A percentile compares a stretch with the other conserved stretches of the same genome.
phyloP scores from a whole-genome alignment of 2,329 filamentous ascomycete species.

The Remersonia thermophila region DNA sequence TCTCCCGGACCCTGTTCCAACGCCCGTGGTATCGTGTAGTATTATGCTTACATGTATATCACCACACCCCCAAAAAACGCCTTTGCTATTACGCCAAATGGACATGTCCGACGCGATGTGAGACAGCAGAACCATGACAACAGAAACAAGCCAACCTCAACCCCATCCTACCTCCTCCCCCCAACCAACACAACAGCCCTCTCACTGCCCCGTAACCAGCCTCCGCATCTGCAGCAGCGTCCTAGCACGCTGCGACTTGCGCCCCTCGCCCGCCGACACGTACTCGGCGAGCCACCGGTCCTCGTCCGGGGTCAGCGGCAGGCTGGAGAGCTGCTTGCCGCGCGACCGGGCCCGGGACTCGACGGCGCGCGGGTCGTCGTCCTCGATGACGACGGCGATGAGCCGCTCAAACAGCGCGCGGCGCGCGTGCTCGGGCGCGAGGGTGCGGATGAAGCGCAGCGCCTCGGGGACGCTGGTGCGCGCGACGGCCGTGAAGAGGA shows the following conservation, averaged over 20 bases:
- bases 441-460: constrained; percentile 57
- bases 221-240: constrained; percentile 14
- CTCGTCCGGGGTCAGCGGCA: constrained; percentile 60
- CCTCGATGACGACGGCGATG: constrained; percentile 44
- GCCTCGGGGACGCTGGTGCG: constrained; percentile 58
- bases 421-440: constrained; percentile 45
- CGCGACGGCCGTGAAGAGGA: constrained; percentile 58
- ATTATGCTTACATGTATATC: no score
- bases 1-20: no score
- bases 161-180: no score
- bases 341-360: constrained; percentile 22
- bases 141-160: no score
- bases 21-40: no score
- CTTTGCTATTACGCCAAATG: no score
- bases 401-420: constrained; percentile 55
- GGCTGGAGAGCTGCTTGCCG: constrained; percentile 56
- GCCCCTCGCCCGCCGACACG: constrained; percentile 52
- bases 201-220: constrained; percentile 13
- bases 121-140: no score
- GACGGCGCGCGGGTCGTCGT: constrained; percentile 27
- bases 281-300: constrained; percentile 63
- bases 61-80: no score
- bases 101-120: no score
- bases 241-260: constrained; percentile 35
- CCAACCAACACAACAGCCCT: no score